Conservation (phyloP, 306 rosid genomes). For the Fragaria ananassa region DNA sequence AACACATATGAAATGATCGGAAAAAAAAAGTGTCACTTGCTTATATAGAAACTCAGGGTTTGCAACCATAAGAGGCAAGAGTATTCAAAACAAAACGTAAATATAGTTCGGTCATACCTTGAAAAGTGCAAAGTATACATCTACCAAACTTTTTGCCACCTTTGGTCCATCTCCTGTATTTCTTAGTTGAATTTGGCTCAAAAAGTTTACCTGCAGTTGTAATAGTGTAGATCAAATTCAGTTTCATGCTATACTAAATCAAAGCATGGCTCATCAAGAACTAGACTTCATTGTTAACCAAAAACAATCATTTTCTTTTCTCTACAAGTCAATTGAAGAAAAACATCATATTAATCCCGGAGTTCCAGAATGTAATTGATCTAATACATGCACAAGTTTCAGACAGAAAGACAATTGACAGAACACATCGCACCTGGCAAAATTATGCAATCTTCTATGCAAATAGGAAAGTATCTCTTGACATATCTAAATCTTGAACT, state of each 20-base stretch:
- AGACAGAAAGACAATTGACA: background rate
- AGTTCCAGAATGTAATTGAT: background rate
- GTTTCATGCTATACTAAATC: constrained; percentile 11
- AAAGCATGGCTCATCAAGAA: constrained; percentile 1
- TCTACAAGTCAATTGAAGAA: background rate
- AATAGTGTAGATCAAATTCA: constrained; percentile 17
- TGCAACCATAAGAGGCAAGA: background rate
- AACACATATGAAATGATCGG: background rate
- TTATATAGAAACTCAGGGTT: background rate
- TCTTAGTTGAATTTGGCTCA: constrained; percentile 83
- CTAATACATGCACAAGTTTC: background rate
- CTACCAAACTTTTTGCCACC: constrained; percentile 87
- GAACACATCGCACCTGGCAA: background rate
- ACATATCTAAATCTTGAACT: background rate
- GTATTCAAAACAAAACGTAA: constrained; percentile 8
- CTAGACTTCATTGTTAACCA: background rate
- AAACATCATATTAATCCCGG: background rate
- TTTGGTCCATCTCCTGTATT: constrained; percentile 86
- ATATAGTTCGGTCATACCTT: constrained; percentile 54
- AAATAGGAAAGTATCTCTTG: background rate
- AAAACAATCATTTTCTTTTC: too few species aligned
- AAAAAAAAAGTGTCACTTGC: background rate
- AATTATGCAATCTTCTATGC: background rate
- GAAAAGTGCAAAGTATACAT: constrained; percentile 86
- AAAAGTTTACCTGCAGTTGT: constrained; percentile 68